phyloP scores from a whole-genome alignment of 352 stramenopile species.

The Globisporangium perplexum region DNA sequence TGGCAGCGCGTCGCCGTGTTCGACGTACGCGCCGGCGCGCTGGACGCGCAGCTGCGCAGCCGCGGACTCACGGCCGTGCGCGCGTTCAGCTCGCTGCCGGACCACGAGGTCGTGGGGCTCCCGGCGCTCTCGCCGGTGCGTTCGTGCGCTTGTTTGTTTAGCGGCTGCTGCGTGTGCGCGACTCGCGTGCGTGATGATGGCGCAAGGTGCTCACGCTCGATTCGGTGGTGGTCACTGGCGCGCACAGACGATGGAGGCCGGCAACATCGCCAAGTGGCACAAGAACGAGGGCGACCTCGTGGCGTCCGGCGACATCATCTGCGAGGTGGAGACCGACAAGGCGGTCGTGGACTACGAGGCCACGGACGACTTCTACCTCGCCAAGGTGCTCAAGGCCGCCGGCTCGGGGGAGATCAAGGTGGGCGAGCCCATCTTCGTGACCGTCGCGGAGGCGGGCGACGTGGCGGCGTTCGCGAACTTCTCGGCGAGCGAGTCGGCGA shows the following conservation, averaged over 20 bases:
- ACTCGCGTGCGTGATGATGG: too few relatives aligned
- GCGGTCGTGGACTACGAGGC: conserved; percentile 97
- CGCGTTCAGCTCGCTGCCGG: conserved; percentile 52
- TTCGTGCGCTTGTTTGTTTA: neutral
- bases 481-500: conserved; percentile 20
- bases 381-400: conserved; percentile 92
- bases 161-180: neutral
- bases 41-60: conserved; percentile 16
- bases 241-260: conserved; percentile 92
- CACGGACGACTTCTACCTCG: conserved; percentile 93
- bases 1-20: conserved; percentile 54
- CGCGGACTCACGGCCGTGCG: conserved; percentile 22
- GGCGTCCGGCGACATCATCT: conserved; percentile 89
- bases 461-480: conserved; percentile 57
- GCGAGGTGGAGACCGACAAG: conserved; percentile 98
- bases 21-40: conserved; percentile 24
- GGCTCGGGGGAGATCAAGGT: conserved; percentile 86
- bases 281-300: conserved; percentile 90
- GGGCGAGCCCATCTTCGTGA: conserved; percentile 67
- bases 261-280: conserved; percentile 94
- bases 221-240: too few relatives aligned
- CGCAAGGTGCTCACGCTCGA: too few relatives aligned
- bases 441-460: conserved; percentile 45
- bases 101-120: conserved; percentile 75
- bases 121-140: conserved; percentile 58